Conservation (phyloP, 2,329 filamentous ascomycete genomes). For the Coniochaeta sp. region DNA sequence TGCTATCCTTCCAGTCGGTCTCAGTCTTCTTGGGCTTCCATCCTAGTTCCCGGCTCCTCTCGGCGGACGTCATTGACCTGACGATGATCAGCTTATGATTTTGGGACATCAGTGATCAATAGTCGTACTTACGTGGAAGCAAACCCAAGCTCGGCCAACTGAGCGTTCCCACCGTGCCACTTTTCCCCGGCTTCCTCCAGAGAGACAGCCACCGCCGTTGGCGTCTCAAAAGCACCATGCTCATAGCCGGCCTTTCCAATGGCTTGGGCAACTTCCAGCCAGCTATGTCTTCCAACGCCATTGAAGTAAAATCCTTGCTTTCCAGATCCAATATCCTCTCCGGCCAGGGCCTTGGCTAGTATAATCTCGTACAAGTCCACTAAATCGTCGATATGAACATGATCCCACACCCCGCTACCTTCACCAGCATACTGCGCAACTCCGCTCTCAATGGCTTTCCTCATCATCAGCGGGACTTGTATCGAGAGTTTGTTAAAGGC, state of each 20-base stretch:
- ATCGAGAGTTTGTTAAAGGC: constrained; percentile 29
- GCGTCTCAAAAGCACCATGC: constrained; percentile 20
- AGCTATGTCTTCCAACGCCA: constrained; percentile 28
- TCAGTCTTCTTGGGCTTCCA: constrained; percentile 24
- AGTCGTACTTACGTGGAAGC: neutral
- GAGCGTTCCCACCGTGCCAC: constrained; percentile 12
- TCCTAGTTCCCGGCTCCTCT: constrained; percentile 15
- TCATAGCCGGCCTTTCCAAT: constrained; percentile 24
- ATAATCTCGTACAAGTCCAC: constrained; percentile 28
- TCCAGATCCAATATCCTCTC: constrained; percentile 21
- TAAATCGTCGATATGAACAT: constrained; percentile 32
- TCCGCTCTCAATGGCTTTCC: constrained; percentile 13
- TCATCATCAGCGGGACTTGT: constrained; percentile 23
- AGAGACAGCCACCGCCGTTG: constrained; percentile 15
- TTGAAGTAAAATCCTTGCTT: constrained; percentile 22
- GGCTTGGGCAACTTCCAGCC: constrained; percentile 24
- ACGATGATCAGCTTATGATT: constrained; percentile 18
- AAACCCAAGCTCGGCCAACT: constrained; percentile 16
- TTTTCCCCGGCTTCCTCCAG: constrained; percentile 20
- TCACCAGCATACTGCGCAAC: constrained; percentile 24
- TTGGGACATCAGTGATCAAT: neutral
- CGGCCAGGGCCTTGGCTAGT: constrained; percentile 21
- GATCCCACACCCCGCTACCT: constrained; percentile 28
- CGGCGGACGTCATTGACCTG: constrained; percentile 16
- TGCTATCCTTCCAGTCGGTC: constrained; percentile 16